Evolutionary conservation across 331 rosid genomes (phyloP).

Genomic region (Acacia pycnantha): DNA sequence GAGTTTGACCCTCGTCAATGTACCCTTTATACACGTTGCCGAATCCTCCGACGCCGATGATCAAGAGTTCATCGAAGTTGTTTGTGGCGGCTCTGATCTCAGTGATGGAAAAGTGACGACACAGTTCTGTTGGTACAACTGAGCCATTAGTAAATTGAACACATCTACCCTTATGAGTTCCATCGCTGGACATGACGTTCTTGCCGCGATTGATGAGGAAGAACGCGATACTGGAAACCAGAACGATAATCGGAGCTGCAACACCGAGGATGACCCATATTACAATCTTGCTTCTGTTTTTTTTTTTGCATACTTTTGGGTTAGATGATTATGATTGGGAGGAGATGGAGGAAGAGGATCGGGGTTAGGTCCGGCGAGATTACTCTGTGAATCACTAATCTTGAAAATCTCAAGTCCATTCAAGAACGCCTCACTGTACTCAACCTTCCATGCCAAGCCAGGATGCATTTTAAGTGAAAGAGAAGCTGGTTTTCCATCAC

Average conservation of each 20-base stretch:
- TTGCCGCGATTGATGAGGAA: neutral
- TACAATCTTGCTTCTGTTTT: too few species aligned
- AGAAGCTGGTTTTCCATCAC: neutral
- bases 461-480: conserved; percentile 33
- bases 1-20: neutral
- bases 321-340: neutral
- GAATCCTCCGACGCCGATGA: neutral
- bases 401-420: conserved; percentile 56
- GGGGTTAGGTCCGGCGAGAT: neutral
- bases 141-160: neutral
- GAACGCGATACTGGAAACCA: too few species aligned
- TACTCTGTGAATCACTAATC: neutral
- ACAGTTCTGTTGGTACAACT: neutral
- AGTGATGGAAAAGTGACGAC: neutral
- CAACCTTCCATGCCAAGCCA: accelerated
- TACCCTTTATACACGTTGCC: conserved; percentile 16
- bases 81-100: neutral
- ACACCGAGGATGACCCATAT: too few species aligned
- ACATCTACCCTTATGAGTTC: neutral
- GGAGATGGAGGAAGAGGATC: neutral
- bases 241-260: too few species aligned
- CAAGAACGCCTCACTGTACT: conserved; percentile 25
- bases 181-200: neutral
- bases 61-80: neutral
- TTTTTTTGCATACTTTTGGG: neutral